These are phyloP conservation scores for Pseudonitzschia pungens DNA, from an alignment of 108 stramenopile genomes.

Conservation along the genomic window DNA sequence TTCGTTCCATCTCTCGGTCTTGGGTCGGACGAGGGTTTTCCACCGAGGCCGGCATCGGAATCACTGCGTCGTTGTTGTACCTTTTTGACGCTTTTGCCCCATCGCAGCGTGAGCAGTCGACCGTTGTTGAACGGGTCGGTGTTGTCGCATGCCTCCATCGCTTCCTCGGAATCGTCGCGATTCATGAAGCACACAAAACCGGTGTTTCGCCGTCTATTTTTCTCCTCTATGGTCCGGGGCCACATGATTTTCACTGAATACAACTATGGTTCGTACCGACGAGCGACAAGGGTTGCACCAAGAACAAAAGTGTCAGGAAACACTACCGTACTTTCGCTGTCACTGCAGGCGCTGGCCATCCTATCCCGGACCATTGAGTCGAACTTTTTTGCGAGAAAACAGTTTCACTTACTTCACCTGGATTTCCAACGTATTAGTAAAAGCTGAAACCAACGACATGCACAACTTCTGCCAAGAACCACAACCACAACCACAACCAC, in stretches of 20 bases:
- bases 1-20: not conserved
- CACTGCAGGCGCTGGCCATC: too few relatives aligned
- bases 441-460: not conserved
- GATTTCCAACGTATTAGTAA: constrained; percentile 20
- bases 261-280: constrained; percentile 15
- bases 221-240: constrained; percentile 87
- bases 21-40: not conserved
- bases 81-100: constrained; percentile 82
- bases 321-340: too few relatives aligned
- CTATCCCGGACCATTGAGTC: too few relatives aligned
- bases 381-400: too few relatives aligned
- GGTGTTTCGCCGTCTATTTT: constrained; percentile 76
- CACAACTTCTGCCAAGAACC: not conserved
- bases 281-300: too few relatives aligned
- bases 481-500: constrained; percentile 3
- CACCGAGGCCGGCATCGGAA: not conserved
- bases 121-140: constrained; percentile 73
- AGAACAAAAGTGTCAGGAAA: too few relatives aligned
- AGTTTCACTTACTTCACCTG: constrained; percentile 37
- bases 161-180: constrained; percentile 85
- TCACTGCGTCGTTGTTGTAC: constrained; percentile 23
- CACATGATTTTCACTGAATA: constrained; percentile 95
- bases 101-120: constrained; percentile 61
- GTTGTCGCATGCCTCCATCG: constrained; percentile 81
- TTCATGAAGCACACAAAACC: constrained; percentile 87